Evolutionary conservation across 495 filamentous ascomycete genomes (phyloP).

Genomic region (Talaromyces wortmannii): DNA sequence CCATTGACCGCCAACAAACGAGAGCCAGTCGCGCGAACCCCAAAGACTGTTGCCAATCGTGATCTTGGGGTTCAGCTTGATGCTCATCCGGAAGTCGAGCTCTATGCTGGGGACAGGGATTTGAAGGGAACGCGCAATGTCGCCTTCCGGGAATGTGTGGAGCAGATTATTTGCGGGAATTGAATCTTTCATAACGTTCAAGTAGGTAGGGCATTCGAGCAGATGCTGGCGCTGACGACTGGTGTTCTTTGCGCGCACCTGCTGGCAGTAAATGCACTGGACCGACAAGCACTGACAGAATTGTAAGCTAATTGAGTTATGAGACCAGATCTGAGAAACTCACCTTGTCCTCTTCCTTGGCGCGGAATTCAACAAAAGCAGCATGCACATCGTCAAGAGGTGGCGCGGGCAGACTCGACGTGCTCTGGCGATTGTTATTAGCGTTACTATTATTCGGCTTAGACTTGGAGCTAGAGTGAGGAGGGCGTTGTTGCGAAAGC

Average conservation of each 20-base stretch:
- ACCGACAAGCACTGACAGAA: slow-evolving; percentile 43
- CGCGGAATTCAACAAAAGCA: slow-evolving; percentile 50
- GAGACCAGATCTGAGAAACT: background rate
- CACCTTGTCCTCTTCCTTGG: slow-evolving; percentile 54
- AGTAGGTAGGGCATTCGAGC: slow-evolving; percentile 48
- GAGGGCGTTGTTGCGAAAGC: slow-evolving; percentile 12
- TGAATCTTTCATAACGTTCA: slow-evolving; percentile 51
- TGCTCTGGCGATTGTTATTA: slow-evolving; percentile 14
- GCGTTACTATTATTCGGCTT: slow-evolving; percentile 12
- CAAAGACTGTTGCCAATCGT: slow-evolving; percentile 44
- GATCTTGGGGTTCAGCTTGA: slow-evolving; percentile 52
- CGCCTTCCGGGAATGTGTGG: slow-evolving; percentile 49
- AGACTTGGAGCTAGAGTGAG: slow-evolving; percentile 29
- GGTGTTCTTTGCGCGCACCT: slow-evolving; percentile 51
- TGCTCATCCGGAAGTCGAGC: slow-evolving; percentile 57
- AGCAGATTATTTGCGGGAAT: slow-evolving; percentile 52
- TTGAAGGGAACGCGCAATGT: slow-evolving; percentile 43
- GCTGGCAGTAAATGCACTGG: slow-evolving; percentile 53
- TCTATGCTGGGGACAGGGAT: slow-evolving; percentile 50
- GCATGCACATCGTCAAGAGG: slow-evolving; percentile 48
- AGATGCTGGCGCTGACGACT: slow-evolving; percentile 49
- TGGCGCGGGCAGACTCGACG: slow-evolving; percentile 30
- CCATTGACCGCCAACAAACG: slow-evolving; percentile 51
- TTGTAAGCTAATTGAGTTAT: background rate
- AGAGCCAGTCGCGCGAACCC: slow-evolving; percentile 53